phyloP scores from a whole-genome alignment of 768 basidiomycete species.

The Panellus pusillus region DNA sequence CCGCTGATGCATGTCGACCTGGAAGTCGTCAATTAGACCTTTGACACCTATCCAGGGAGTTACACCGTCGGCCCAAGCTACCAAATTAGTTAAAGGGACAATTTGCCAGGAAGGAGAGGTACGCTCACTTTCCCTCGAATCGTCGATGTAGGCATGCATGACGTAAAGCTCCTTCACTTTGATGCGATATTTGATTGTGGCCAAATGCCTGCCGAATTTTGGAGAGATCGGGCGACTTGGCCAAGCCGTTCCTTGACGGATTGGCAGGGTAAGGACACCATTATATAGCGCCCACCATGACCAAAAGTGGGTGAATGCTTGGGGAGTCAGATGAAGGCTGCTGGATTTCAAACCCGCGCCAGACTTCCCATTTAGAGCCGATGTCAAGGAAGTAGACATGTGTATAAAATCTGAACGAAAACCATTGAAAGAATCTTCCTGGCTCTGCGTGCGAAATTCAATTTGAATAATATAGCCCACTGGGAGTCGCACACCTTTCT shows the following conservation, averaged over 20 bases:
- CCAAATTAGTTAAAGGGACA: conserved; percentile 3
- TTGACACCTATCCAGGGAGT: conserved; percentile 86
- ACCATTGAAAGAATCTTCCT: conserved; percentile 75
- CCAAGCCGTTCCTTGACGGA: conserved; percentile 85
- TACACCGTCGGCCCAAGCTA: conserved; percentile 78
- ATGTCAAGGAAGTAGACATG: conserved; percentile 81
- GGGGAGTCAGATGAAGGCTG: conserved; percentile 83
- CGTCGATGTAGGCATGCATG: conserved; percentile 85
- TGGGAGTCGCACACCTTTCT: conserved; percentile 41
- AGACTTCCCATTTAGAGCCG: conserved; percentile 46
- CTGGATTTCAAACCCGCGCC: conserved; percentile 44
- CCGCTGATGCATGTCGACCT: conserved; percentile 90
- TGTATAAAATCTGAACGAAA: conserved; percentile 96
- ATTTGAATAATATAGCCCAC: conserved; percentile 6
- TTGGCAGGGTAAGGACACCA: conserved; percentile 72
- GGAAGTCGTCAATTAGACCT: conserved; percentile 74
- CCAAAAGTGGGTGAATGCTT: conserved; percentile 86
- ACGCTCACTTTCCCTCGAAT: conserved; percentile 59
- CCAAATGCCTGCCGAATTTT: conserved; percentile 85
- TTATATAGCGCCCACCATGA: conserved; percentile 91
- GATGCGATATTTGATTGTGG: conserved; percentile 89
- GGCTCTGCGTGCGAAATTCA: conserved; percentile 30
- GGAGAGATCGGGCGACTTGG: conserved; percentile 70
- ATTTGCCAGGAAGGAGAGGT: neutral
- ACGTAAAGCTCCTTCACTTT: conserved; percentile 76